Base-by-base conservation (phyloP, 192 early-diverging fungal species). In the Dispira simplex region DNA sequence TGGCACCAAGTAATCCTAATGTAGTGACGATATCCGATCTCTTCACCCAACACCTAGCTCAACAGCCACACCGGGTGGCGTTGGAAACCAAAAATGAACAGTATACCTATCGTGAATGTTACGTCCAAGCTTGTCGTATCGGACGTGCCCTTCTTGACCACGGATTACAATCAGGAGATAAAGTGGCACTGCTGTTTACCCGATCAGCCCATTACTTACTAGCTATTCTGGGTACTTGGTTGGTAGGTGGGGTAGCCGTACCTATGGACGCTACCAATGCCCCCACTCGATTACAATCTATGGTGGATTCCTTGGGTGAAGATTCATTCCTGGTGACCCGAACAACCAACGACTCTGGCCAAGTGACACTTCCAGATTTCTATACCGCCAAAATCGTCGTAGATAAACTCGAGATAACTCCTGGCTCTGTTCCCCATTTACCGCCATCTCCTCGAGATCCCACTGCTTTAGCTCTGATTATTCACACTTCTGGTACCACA, bases 401-500 rank as follows among this genome's bases (percentile, higher is more conserved):
- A 11, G 20, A 53, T n/a, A 25, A 26, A 2, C 10, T 25, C 2
- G 28, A 14, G 4, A 58, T 39, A 27, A 10, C 56, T 8, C n/a
- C 56, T 1, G 6, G 23, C 8, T 39, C 56, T 39, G 13, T 26
- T 11, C 6, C 9, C 9, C 3, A 58, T 25, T 18, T 11, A 25
- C 21, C 56, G 27, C 39, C 56, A 28, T 26, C 9, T 27, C 9
- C 9, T 11, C 56, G 9, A 14, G 27, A 58, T 39, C 18, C 56
- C 9, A n/a, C 39, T n/a, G 51, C 48, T 9, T 25, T 63, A 59
- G 46, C 67, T 27, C 53, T 44, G 2, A 46, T 59, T 21, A 10
- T 46, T 4, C 65, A 66, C 46, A 71, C 63, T 25, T 70, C 44
- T 10, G 69, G 69, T 8, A 69, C 69, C 14, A 70, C 69, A 8